A percentile compares a stretch with the other conserved stretches of the same genome.
Evolutionary conservation across 2,329 filamentous ascomycete genomes (phyloP).

Genomic region (Verticillium albo-atrum): DNA sequence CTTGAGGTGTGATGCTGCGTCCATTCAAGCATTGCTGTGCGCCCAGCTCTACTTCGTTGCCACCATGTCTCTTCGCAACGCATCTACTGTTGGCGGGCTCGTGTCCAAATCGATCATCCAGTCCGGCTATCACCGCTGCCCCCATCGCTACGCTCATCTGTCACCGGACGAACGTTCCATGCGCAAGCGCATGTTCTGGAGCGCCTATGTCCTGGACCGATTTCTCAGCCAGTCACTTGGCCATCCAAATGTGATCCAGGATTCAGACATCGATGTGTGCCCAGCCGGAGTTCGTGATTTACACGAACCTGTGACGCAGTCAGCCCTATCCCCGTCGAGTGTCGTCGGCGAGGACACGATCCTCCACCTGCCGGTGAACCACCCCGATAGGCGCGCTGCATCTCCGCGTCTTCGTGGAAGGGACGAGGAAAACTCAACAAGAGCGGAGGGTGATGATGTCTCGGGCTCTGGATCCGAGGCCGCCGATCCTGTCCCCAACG

Average conservation of each 20-base stretch:
- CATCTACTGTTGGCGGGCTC: constrained; percentile 42
- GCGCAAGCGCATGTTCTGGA: constrained; percentile 36
- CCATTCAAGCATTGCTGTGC: constrained; percentile 43
- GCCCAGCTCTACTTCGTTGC: constrained; percentile 43
- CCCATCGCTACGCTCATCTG: constrained; percentile 42
- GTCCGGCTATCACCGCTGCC: constrained; percentile 46
- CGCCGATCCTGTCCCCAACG: not conserved
- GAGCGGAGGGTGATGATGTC: not conserved
- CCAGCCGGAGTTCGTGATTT: constrained; percentile 21
- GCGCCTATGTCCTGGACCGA: constrained; percentile 30
- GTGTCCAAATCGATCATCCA: constrained; percentile 42
- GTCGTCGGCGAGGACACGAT: not conserved
- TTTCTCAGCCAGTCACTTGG: constrained; percentile 30
- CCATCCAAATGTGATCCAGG: constrained; percentile 27
- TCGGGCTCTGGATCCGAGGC: not conserved
- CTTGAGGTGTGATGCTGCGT: constrained; percentile 35
- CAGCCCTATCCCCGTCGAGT: not conserved
- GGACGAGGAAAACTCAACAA: not conserved
- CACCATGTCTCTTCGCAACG: constrained; percentile 41
- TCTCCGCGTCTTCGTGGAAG: not conserved
- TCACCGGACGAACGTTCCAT: constrained; percentile 24
- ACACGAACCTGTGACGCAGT: constrained; percentile 14
- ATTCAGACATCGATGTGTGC: constrained; percentile 32
- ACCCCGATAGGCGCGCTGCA: not conserved
- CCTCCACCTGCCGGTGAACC: constrained; percentile 7